Base-by-base conservation (phyloP, 805 yeast genomes). In the Pichia deserticola region DNA sequence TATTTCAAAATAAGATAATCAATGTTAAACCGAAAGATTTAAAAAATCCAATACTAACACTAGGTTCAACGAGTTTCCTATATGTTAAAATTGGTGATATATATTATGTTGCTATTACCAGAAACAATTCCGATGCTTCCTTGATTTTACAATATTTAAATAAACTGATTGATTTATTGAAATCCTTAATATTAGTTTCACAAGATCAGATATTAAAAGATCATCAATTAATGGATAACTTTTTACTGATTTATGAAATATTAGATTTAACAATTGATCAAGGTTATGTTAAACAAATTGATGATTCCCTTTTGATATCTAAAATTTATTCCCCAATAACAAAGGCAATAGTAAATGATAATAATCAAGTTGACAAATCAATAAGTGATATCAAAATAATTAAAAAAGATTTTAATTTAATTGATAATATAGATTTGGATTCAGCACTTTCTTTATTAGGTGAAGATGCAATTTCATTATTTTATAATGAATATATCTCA, bases 51-150 rank as follows among this genome's bases (percentile, higher is more conserved):
- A 74, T 86, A 1, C 69, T 92, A 41, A 93, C 98, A 0, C 68
- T 93, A 41, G 98, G 98, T 1, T 87, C 96, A 0, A 93, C 98
- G 0, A 84, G 96, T 0, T 93, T 92, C 62, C 75, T 89, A 48
- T 90, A 89, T 60, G 82, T 87, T 44, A 79, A 78, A 55, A 71
- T 76, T 32, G 74, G 73, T 12, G 70, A 75, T 45, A 58, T 92
- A 13, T 93, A 95, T 85, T 59, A 89, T 8, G 95, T 90, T 10
- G 95, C 90, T 0, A 89, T 90, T n/a, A 80, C 95, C 1, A 76
- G 97, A 54, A 83, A 89, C 40, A 93, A 92, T 62, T 87, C 84
- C 36, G 97, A 92, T 62, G 89, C 90, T 35, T 79, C 89, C 1
- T 65, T 81, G 4, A 78, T 90, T 1, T 78, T 89, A 61, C 97